These are phyloP conservation scores for Alternaria brassicae DNA, from an alignment of 2,329 filamentous ascomycete genomes.

Conservation along the genomic window DNA sequence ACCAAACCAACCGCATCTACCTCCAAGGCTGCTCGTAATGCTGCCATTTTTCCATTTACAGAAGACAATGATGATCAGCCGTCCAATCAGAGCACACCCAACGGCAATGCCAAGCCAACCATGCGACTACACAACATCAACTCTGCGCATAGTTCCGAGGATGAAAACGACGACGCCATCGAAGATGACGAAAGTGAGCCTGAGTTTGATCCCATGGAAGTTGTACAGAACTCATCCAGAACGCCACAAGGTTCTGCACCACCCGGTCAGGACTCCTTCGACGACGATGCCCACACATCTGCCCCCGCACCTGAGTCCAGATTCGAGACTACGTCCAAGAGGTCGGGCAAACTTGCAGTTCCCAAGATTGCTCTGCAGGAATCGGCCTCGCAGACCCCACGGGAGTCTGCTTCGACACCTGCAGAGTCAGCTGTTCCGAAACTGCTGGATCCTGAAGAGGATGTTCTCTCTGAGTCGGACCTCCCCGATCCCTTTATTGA, in stretches of 20 bases:
- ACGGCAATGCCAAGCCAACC: constrained; percentile 39
- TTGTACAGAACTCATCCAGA: constrained; percentile 17
- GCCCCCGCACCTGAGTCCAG: constrained; percentile 13
- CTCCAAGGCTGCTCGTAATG: constrained; percentile 42
- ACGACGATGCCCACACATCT: constrained; percentile 16
- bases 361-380: constrained; percentile 31
- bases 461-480: constrained; percentile 46
- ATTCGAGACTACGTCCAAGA: constrained; percentile 13
- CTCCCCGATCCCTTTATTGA: constrained; percentile 49
- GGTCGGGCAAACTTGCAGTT: constrained; percentile 16
- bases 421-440: constrained; percentile 29
- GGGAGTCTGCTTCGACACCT: constrained; percentile 35
- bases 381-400: constrained; percentile 38
- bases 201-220: constrained; percentile 22
- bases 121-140: constrained; percentile 30
- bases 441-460: constrained; percentile 43
- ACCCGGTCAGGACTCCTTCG: constrained; percentile 20
- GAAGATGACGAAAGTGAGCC: constrained; percentile 28
- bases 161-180: constrained; percentile 22
- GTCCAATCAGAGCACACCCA: constrained; percentile 46
- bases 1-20: constrained; percentile 35
- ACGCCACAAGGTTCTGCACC: constrained; percentile 31
- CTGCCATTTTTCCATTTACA: constrained; percentile 42
- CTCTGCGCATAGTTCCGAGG: constrained; percentile 21
- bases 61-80: constrained; percentile 46